These are phyloP conservation scores for Tulasnella sp. DNA, from an alignment of 768 basidiomycete genomes.

Conservation along the genomic window DNA sequence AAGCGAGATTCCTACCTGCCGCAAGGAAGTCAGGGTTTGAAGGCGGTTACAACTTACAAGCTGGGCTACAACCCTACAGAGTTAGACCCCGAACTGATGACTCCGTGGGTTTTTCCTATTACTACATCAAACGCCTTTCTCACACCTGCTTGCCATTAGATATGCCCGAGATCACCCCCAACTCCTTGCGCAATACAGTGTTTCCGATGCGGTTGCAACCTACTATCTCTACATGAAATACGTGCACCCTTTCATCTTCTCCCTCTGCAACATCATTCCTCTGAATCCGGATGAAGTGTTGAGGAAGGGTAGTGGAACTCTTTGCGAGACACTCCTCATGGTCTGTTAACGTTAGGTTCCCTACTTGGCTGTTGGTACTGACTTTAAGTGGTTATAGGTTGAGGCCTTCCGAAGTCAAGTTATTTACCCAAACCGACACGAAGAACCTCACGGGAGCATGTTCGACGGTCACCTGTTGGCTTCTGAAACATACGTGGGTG, in stretches of 20 bases:
- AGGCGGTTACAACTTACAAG: constrained; percentile 95
- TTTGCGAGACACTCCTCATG: constrained; percentile 98
- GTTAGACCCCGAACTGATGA: constrained; percentile 98
- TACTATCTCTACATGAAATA: constrained; percentile 99
- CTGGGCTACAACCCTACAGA: constrained; percentile 96
- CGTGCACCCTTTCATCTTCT: constrained; percentile 99
- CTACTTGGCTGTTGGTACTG: not conserved
- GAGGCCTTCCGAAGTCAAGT: constrained; percentile 89
- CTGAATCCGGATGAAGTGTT: constrained; percentile 94
- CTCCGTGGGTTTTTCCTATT: constrained; percentile 64
- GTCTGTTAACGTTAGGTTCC: constrained; percentile 45
- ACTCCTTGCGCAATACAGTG: constrained; percentile 91
- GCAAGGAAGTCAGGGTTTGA: constrained; percentile 96
- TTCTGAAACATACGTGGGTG: constrained; percentile 97
- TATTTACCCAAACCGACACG: constrained; percentile 97
- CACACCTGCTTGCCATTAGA: constrained; percentile 43
- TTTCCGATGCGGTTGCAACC: constrained; percentile 99
- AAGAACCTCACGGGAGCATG: constrained; percentile 87
- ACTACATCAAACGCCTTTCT: not conserved
- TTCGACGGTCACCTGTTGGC: constrained; percentile 95
- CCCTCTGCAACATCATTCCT: constrained; percentile 97
- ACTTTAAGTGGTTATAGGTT: constrained; percentile 53
- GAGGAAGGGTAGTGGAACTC: constrained; percentile 91
- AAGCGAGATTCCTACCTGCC: constrained; percentile 98
- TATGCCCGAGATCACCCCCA: constrained; percentile 97